Evolutionary conservation across 208 protist species (phyloP).

Genomic region (Entamoeba histolytica): DNA sequence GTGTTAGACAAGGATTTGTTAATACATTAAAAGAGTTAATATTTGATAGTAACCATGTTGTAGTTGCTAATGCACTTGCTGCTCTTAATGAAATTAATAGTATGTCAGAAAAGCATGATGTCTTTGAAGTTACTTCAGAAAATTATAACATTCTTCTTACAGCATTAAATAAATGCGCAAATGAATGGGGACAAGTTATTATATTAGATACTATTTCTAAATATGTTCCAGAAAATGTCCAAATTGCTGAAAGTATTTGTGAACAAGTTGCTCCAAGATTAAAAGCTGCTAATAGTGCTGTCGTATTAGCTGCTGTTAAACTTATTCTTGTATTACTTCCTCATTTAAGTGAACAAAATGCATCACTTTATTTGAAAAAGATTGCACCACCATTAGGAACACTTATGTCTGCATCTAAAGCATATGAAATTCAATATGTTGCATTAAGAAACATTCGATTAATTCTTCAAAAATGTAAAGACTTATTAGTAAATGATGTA

Average conservation of each 20-base stretch:
- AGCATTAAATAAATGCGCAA: conserved; percentile 8
- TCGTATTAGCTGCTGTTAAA: conserved; percentile 36
- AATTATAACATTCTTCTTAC: conserved; percentile 12
- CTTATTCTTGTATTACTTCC: background rate
- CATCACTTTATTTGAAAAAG: background rate
- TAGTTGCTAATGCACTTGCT: conserved; percentile 75
- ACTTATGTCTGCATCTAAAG: background rate
- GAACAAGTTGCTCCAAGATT: conserved; percentile 74
- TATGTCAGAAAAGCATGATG: background rate
- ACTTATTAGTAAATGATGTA: background rate
- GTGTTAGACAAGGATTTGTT: conserved; percentile 54
- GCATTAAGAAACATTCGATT: conserved; percentile 11
- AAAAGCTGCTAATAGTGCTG: conserved; percentile 79
- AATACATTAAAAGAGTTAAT: conserved; percentile 50
- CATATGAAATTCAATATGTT: conserved; percentile 21
- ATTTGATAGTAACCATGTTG: conserved; percentile 74
- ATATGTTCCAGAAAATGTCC: conserved; percentile 38
- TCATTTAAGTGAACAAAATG: background rate
- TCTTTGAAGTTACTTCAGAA: conserved; percentile 14
- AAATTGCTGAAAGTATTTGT: conserved; percentile 46
- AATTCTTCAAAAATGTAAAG: background rate
- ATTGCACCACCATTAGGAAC: background rate
- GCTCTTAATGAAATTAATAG: conserved; percentile 66
- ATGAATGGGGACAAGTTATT: conserved; percentile 80
- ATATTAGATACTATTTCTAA: conserved; percentile 76